These are phyloP conservation scores for Penicillium sp. DNA, from an alignment of 2,329 filamentous ascomycete species.

Conservation along the genomic window DNA sequence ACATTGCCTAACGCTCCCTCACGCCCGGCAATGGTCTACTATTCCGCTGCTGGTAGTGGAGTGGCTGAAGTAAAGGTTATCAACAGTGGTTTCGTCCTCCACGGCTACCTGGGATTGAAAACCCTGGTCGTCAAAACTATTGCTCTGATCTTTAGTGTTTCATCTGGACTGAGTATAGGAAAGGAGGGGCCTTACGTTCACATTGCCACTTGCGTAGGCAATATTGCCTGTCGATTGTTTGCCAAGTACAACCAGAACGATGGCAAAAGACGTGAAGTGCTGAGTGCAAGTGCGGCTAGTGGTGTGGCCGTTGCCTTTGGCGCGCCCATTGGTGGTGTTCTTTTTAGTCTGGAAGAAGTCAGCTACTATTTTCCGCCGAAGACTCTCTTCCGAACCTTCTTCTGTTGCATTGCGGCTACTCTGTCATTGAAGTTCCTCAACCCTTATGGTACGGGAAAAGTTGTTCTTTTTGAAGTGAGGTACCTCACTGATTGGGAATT, in stretches of 20 bases:
- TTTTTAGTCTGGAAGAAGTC: constrained; percentile 94
- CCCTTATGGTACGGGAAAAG: constrained; percentile 93
- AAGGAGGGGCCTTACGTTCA: constrained; percentile 98
- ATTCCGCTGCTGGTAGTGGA: constrained; percentile 91
- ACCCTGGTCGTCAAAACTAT: constrained; percentile 83
- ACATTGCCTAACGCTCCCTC: constrained; percentile 32
- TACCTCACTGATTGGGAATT: constrained; percentile 90
- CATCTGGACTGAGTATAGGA: constrained; percentile 87
- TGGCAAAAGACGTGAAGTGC: constrained; percentile 85
- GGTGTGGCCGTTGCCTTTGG: constrained; percentile 95
- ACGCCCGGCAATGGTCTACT: constrained; percentile 80
- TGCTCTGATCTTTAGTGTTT: constrained; percentile 81
- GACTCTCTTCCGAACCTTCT: constrained; percentile 95
- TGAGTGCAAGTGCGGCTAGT: constrained; percentile 89
- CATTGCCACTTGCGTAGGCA: constrained; percentile 91
- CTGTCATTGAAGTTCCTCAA: constrained; percentile 92
- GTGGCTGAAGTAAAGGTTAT: constrained; percentile 98
- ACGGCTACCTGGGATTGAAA: constrained; percentile 87
- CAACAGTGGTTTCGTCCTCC: constrained; percentile 93
- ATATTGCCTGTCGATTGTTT: constrained; percentile 92
- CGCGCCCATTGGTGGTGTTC: constrained; percentile 81
- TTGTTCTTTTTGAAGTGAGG: constrained; percentile 92
- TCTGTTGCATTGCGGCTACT: constrained; percentile 91
- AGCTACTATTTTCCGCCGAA: constrained; percentile 96
- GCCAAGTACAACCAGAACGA: constrained; percentile 92